Percentiles rank a stretch among this genome's conserved stretches.
phyloP scores from a whole-genome alignment of 306 rosid species.

The Rosa persica region DNA sequence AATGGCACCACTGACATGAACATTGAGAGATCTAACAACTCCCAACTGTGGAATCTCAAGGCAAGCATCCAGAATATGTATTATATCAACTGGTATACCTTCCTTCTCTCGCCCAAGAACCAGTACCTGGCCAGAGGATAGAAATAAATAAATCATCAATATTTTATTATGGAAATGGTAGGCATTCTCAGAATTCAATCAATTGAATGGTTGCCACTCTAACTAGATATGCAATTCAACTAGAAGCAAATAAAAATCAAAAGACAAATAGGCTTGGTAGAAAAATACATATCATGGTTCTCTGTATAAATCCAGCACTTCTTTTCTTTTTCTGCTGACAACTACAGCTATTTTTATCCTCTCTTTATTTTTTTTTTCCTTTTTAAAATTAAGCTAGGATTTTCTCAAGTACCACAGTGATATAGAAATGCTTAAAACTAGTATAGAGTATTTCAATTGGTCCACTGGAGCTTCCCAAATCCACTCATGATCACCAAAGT shows the following conservation, averaged over 20 bases:
- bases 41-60: slow-evolving; percentile 93
- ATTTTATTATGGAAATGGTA: background rate
- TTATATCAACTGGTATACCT: slow-evolving; percentile 91
- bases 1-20: slow-evolving; percentile 96
- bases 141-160: background rate
- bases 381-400: background rate
- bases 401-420: background rate
- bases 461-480: background rate
- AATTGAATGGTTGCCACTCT: background rate
- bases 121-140: slow-evolving; percentile 55
- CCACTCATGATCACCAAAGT: background rate
- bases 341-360: background rate
- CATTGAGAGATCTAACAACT: slow-evolving; percentile 93
- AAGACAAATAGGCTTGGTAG: background rate
- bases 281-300: background rate
- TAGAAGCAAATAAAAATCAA: too few species aligned
- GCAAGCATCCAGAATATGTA: slow-evolving; percentile 86
- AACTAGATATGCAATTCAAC: background rate
- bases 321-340: background rate
- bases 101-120: slow-evolving; percentile 96
- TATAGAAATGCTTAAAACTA: background rate
- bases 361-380: background rate
- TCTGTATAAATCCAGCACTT: background rate
- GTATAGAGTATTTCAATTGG: background rate
- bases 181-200: background rate